These are phyloP conservation scores for Tolypocladium cylindrosporum DNA, from an alignment of 2,329 filamentous ascomycete species.

Conservation along the genomic window DNA sequence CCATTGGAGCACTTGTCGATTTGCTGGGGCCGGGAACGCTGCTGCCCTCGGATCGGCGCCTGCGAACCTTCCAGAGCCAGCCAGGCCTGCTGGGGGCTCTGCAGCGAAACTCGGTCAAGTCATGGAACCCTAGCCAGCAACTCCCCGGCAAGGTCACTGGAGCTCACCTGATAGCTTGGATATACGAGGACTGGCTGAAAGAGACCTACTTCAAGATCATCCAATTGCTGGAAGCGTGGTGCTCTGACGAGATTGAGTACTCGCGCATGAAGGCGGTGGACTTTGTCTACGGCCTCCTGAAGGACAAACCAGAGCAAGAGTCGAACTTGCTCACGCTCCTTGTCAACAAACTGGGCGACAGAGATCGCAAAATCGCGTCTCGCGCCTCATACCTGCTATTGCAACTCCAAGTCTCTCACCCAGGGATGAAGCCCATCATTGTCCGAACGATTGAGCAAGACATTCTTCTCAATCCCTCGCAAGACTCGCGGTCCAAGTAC, in stretches of 20 bases:
- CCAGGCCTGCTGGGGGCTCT: constrained; percentile 64
- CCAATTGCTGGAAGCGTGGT: constrained; percentile 86
- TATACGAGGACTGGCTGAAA: constrained; percentile 93
- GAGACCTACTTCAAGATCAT: constrained; percentile 87
- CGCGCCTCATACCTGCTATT: constrained; percentile 88
- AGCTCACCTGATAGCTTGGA: constrained; percentile 75
- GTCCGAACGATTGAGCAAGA: constrained; percentile 80
- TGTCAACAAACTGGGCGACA: constrained; percentile 94
- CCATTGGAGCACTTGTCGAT: constrained; percentile 90
- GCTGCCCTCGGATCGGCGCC: constrained; percentile 70
- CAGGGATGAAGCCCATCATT: constrained; percentile 86
- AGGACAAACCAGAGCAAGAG: constrained; percentile 95
- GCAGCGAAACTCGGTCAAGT: constrained; percentile 43
- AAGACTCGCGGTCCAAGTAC: constrained; percentile 83
- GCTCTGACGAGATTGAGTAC: constrained; percentile 90
- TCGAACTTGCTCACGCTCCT: constrained; percentile 83
- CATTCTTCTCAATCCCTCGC: constrained; percentile 75
- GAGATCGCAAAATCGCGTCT: constrained; percentile 90
- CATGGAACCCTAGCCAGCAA: constrained; percentile 59
- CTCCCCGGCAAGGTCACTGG: constrained; percentile 67
- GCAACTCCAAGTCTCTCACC: constrained; percentile 80
- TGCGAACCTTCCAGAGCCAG: constrained; percentile 72
- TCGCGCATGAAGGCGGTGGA: constrained; percentile 80
- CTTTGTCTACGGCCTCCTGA: constrained; percentile 83
- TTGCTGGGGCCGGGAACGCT: constrained; percentile 82